Evolutionary conservation across 2,329 filamentous ascomycete genomes (phyloP).

Genomic region (Apiospora kogelbergensis): DNA sequence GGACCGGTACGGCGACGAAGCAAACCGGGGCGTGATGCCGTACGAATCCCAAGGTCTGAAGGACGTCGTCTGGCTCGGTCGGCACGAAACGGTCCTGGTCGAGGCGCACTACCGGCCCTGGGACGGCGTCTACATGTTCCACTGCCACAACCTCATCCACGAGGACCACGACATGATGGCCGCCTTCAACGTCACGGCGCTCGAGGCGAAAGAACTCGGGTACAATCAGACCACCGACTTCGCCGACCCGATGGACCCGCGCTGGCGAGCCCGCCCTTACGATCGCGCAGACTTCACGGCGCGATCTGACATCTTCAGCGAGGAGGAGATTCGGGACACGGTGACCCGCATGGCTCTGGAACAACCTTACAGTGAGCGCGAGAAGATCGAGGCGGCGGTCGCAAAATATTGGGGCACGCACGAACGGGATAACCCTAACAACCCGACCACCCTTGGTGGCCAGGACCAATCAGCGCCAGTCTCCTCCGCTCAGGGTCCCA

Average conservation of each 20-base stretch:
- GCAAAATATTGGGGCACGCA: conserved; percentile 31
- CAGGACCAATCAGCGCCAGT: not conserved
- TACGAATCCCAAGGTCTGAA: conserved; percentile 58
- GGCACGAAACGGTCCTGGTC: conserved; percentile 49
- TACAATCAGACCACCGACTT: conserved; percentile 37
- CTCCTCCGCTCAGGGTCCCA: not conserved
- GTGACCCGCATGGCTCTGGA: conserved; percentile 31
- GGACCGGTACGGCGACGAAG: conserved; percentile 41
- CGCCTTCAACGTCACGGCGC: conserved; percentile 42
- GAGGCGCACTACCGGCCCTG: conserved; percentile 52
- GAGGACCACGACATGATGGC: conserved; percentile 49
- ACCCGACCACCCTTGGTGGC: conserved; percentile 5
- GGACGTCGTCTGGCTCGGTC: conserved; percentile 56
- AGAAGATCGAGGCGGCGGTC: conserved; percentile 29
- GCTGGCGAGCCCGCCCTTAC: too few species aligned
- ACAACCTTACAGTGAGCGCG: conserved; percentile 34
- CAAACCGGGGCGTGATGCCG: conserved; percentile 39
- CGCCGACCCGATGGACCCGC: conserved; percentile 34
- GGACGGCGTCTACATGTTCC: conserved; percentile 53
- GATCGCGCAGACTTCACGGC: conserved; percentile 21
- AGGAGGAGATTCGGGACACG: conserved; percentile 27
- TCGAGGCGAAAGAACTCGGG: conserved; percentile 32
- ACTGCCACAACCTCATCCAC: conserved; percentile 47
- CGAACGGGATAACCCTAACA: conserved; percentile 20
- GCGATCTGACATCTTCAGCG: conserved; percentile 24